These are phyloP conservation scores for Leishmania braziliensis DNA, from an alignment of 208 protist genomes.

Conservation along the genomic window DNA sequence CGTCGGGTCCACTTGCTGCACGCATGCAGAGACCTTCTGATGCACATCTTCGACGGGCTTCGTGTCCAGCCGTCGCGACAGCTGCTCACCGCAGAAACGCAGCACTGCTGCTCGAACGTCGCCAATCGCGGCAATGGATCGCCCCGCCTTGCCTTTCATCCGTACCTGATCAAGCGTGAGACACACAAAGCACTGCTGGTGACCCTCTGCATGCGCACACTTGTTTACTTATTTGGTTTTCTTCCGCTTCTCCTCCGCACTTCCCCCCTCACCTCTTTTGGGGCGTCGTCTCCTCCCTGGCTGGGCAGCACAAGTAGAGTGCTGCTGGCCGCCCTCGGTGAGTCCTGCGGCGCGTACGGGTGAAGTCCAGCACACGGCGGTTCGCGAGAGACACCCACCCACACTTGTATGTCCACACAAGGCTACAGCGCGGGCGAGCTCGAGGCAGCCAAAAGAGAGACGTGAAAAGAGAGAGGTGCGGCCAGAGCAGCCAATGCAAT, in stretches of 20 bases:
- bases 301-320: not conserved
- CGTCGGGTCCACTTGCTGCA: conserved; percentile 49
- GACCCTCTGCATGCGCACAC: not conserved
- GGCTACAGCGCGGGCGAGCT: not conserved
- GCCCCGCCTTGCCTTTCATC: conserved; percentile 13
- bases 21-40: conserved; percentile 38
- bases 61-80: conserved; percentile 35
- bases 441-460: not conserved
- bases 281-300: not conserved
- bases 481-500: not conserved
- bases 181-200: not conserved
- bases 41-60: conserved; percentile 51
- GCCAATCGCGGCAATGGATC: conserved; percentile 5
- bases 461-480: not conserved
- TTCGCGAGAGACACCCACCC: not conserved
- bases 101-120: conserved; percentile 24
- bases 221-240: not conserved
- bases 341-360: not conserved
- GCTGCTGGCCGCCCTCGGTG: not conserved
- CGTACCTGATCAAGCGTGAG: not conserved
- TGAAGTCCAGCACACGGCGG: not conserved
- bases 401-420: not conserved
- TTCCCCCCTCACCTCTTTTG: not conserved
- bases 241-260: not conserved
- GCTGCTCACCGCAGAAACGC: conserved; percentile 25